A percentile compares a stretch with the other conserved stretches of the same genome.
phyloP scores from a whole-genome alignment of 306 rosid genomes.

The Hippophae tibetana region DNA sequence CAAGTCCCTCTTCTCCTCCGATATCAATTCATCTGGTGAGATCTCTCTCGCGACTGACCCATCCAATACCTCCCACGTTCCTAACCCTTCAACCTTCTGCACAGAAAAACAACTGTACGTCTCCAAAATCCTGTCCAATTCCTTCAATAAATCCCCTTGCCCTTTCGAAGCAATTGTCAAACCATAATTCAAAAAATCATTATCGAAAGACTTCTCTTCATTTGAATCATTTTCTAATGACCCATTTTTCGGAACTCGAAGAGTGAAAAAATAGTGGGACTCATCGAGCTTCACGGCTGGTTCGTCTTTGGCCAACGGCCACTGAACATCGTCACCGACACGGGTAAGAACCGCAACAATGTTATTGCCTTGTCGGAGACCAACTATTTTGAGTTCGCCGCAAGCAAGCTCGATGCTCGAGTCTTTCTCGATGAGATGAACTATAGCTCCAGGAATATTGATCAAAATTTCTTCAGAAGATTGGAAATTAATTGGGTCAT shows the following conservation, averaged over 20 bases:
- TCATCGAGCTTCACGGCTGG: conserved; percentile 65
- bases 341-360: conserved; percentile 63
- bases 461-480: conserved; percentile 44
- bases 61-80: conserved; percentile 48
- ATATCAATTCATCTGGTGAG: conserved; percentile 37
- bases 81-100: conserved; percentile 35
- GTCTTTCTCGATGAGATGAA: conserved; percentile 61
- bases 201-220: not conserved
- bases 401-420: conserved; percentile 66
- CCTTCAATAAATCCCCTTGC: conserved; percentile 32
- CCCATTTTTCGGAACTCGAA: conserved; percentile 35
- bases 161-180: conserved; percentile 57
- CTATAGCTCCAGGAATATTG: conserved; percentile 48
- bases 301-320: conserved; percentile 81
- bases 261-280: conserved; percentile 65
- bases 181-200: conserved; percentile 56
- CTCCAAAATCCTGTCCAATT: conserved; percentile 51
- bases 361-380: conserved; percentile 38
- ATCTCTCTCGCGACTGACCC: conserved; percentile 35
- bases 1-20: conserved; percentile 29
- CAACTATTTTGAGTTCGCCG: conserved; percentile 52
- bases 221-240: conserved; percentile 1
- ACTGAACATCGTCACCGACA: conserved; percentile 51
- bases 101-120: conserved; percentile 52
- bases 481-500: not conserved